Percentiles rank a stretch among this genome's conserved stretches.
Conservation (phyloP, 2,329 filamentous ascomycete genomes). For the Lasiodiplodia hormozganensis region DNA sequence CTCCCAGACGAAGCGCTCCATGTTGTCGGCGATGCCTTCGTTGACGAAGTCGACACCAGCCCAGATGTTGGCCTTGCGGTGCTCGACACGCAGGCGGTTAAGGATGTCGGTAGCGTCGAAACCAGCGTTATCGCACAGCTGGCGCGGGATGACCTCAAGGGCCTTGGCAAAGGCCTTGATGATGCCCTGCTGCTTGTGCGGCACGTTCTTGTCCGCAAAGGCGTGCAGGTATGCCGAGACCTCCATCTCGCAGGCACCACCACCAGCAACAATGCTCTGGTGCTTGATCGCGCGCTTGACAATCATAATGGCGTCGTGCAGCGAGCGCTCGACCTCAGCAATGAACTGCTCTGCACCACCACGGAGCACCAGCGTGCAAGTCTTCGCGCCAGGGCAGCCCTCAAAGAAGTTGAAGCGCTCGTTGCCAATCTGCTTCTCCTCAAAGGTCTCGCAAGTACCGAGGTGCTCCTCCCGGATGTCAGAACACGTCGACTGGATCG, state of each 20-base stretch:
- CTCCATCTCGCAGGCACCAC: slow-evolving; percentile 96
- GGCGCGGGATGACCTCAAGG: slow-evolving; percentile 92
- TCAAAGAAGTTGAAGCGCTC: slow-evolving; percentile 99
- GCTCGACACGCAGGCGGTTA: slow-evolving; percentile 94
- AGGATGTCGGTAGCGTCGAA: slow-evolving; percentile 98
- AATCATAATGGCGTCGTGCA: slow-evolving; percentile 99
- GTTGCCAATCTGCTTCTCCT: slow-evolving; percentile 95
- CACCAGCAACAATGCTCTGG: slow-evolving; percentile 91
- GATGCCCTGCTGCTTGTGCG: slow-evolving; percentile 94
- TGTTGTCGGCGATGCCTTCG: slow-evolving; percentile 92
- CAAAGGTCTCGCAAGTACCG: slow-evolving; percentile 87
- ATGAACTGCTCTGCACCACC: slow-evolving; percentile 99
- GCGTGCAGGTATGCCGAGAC: slow-evolving; percentile 90
- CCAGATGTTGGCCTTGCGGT: slow-evolving; percentile 91
- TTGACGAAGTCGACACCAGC: slow-evolving; percentile 93
- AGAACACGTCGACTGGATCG: slow-evolving; percentile 27
- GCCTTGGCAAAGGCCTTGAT: slow-evolving; percentile 99
- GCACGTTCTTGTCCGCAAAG: slow-evolving; percentile 90
- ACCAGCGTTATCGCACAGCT: slow-evolving; percentile 97
- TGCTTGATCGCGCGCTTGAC: slow-evolving; percentile 98
- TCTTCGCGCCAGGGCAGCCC: slow-evolving; percentile 93
- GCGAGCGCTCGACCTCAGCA: slow-evolving; percentile 94
- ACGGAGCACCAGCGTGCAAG: slow-evolving; percentile 92
- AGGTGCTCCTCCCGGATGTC: slow-evolving; percentile 72
- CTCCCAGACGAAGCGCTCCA: slow-evolving; percentile 97